A percentile compares a stretch with the other conserved stretches of the same genome.
These are phyloP conservation scores for Urostyla sp. DNA, from an alignment of 73 alveolate genomes.

Conservation along the genomic window DNA sequence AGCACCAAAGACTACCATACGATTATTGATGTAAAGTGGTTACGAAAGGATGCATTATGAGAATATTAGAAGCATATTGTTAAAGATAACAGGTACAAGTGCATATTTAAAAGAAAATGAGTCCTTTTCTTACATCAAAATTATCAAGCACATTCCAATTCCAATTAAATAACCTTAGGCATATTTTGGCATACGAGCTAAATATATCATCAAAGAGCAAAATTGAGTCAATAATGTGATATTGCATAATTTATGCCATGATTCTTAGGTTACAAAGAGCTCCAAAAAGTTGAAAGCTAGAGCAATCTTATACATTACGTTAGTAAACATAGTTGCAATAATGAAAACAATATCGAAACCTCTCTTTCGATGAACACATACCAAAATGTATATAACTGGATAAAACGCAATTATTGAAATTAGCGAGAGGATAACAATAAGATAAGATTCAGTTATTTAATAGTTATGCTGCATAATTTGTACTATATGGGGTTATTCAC, in stretches of 20 bases:
- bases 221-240: background rate
- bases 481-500: background rate
- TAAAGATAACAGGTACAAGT: conserved; percentile 22
- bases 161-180: conserved; percentile 27
- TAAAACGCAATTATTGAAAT: conserved; percentile 7
- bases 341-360: conserved; percentile 15
- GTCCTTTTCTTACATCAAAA: conserved; percentile 32
- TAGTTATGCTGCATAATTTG: conserved; percentile 38
- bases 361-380: background rate
- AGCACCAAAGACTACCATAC: conserved; percentile 35
- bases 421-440: conserved; percentile 7
- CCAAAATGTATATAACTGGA: conserved; percentile 1
- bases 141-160: background rate
- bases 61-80: background rate
- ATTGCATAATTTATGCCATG: conserved; percentile 34
- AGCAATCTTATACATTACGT: conserved; percentile 11
- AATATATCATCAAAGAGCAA: conserved; percentile 19
- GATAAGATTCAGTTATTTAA: background rate
- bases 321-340: background rate
- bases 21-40: conserved; percentile 25
- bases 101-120: conserved; percentile 30
- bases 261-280: background rate
- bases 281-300: background rate
- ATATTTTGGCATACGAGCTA: conserved; percentile 29
- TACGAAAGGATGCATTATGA: background rate